Conservation (phyloP, 441 rosid genomes). For the Macaranga tanarius region DNA sequence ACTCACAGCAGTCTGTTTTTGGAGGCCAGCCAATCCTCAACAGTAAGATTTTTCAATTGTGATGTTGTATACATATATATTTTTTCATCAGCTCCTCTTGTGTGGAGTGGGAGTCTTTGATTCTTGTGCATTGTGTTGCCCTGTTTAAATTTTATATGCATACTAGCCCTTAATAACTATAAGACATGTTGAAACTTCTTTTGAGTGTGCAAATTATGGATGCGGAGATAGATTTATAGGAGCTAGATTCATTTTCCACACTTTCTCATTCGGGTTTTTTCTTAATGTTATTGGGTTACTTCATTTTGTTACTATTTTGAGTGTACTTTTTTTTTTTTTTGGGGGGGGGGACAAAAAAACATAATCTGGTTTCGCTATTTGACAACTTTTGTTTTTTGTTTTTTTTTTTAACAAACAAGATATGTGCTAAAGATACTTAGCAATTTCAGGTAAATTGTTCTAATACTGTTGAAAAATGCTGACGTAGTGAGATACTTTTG, state of each 20-base stretch:
- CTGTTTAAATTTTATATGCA: background rate
- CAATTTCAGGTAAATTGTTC: too few relatives aligned
- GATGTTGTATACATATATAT: too few relatives aligned
- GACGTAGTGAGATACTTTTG: too few relatives aligned
- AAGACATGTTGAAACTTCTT: background rate
- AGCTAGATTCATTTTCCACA: background rate
- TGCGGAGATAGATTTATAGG: background rate
- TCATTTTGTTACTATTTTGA: background rate
- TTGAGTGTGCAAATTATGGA: background rate
- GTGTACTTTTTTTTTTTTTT: too few relatives aligned
- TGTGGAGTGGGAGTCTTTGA: background rate
- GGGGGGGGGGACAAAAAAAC: too few relatives aligned
- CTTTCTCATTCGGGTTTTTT: too few relatives aligned
- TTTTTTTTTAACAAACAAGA: too few relatives aligned
- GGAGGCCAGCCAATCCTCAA: background rate
- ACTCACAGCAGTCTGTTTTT: background rate
- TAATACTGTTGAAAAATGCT: too few relatives aligned
- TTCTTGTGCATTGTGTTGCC: background rate
- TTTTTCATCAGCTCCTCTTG: background rate
- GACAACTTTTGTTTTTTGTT: too few relatives aligned
- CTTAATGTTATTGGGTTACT: background rate
- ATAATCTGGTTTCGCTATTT: too few relatives aligned
- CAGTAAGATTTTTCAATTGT: too few relatives aligned
- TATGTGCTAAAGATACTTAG: too few relatives aligned
- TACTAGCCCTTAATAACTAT: background rate